phyloP scores from a whole-genome alignment of 129 eudicot genomes.

The Chrysanthemum lavandulifolium region DNA sequence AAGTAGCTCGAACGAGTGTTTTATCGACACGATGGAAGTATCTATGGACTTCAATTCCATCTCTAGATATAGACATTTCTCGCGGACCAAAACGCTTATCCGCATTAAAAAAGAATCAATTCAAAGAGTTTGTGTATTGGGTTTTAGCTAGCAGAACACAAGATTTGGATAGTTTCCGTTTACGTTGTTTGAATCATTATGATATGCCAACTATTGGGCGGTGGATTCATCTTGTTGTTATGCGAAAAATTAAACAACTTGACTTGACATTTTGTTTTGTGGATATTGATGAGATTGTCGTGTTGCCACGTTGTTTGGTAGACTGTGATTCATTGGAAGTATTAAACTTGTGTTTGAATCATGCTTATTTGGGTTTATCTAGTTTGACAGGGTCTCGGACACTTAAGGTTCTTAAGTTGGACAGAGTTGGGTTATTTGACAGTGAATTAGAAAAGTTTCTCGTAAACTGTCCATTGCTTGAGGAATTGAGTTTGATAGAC shows the following conservation, averaged over 20 bases:
- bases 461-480: neutral
- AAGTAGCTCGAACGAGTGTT: neutral
- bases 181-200: neutral
- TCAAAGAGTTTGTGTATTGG: slow-evolving; percentile 2
- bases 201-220: neutral
- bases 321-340: neutral
- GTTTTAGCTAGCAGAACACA: neutral
- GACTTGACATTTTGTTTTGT: neutral
- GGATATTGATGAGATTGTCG: neutral
- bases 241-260: neutral
- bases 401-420: slow-evolving; percentile 10
- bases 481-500: slow-evolving; percentile 3
- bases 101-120: neutral
- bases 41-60: slow-evolving; percentile 1
- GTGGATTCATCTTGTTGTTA: neutral
- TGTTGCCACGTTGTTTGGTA: neutral
- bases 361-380: neutral
- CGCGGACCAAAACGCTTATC: neutral
- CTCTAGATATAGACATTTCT: neutral
- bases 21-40: slow-evolving; percentile 13
- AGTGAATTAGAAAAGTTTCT: neutral
- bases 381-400: neutral
- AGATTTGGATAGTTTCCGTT: neutral
- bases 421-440: neutral
- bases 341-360: neutral